phyloP scores from a whole-genome alignment of 2,329 filamentous ascomycete species.

The Pestalotiopsis sp. region DNA sequence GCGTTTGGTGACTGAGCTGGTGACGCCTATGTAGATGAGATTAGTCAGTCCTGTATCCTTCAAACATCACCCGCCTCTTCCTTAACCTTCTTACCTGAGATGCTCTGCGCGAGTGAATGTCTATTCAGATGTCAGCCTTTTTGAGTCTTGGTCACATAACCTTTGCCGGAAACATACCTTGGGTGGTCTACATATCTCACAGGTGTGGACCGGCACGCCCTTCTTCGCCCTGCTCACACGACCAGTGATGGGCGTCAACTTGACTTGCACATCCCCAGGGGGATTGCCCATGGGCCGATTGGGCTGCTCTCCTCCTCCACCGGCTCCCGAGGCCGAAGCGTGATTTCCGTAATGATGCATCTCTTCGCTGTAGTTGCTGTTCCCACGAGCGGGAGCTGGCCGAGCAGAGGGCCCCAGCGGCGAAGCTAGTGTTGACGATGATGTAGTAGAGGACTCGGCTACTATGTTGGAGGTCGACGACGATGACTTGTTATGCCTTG shows the following conservation, averaged over 20 bases:
- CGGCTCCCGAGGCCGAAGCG: slow-evolving; percentile 38
- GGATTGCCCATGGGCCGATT: slow-evolving; percentile 45
- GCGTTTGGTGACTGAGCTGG: slow-evolving; percentile 61
- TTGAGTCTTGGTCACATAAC: background rate
- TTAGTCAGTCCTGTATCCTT: slow-evolving; percentile 26
- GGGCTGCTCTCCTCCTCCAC: slow-evolving; percentile 32
- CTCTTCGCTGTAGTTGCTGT: slow-evolving; percentile 53
- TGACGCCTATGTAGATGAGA: slow-evolving; percentile 50
- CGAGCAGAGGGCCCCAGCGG: slow-evolving; percentile 31
- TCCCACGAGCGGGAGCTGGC: slow-evolving; percentile 32
- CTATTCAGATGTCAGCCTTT: slow-evolving; percentile 37
- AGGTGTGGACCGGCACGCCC: slow-evolving; percentile 60
- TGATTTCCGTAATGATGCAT: slow-evolving; percentile 46
- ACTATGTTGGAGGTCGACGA: slow-evolving; percentile 17
- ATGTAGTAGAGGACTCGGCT: slow-evolving; percentile 8
- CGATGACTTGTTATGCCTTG: slow-evolving; percentile 33
- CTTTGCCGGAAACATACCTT: slow-evolving; percentile 44
- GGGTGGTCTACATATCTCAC: slow-evolving; percentile 52
- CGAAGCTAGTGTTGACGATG: slow-evolving; percentile 26
- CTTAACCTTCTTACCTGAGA: slow-evolving; percentile 48
- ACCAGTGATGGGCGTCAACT: slow-evolving; percentile 59
- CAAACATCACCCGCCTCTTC: background rate
- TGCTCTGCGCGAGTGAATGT: slow-evolving; percentile 67
- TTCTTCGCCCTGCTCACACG: slow-evolving; percentile 63
- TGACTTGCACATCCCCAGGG: slow-evolving; percentile 43